Conservation (phyloP, 1,284 basidiomycete genomes). For the Cutaneotrichosporon spelunceum region DNA sequence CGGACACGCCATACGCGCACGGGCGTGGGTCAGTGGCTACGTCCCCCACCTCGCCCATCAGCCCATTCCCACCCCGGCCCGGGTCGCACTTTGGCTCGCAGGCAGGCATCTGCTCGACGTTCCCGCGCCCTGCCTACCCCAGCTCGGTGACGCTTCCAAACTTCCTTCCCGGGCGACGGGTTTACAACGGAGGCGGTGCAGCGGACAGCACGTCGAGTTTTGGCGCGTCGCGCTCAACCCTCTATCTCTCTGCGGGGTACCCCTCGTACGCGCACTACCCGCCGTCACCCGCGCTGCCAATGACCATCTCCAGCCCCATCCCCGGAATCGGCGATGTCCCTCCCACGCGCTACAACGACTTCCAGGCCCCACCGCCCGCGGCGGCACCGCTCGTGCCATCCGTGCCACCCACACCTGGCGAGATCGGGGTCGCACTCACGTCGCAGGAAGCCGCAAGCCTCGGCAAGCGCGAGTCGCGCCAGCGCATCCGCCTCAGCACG, state of each 20-base stretch:
- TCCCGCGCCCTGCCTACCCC: background rate
- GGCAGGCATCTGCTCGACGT: constrained; percentile 2
- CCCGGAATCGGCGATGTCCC: background rate
- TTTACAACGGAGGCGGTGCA: background rate
- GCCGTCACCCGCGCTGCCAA: background rate
- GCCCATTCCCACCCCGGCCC: background rate
- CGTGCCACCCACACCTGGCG: background rate
- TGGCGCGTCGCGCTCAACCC: background rate
- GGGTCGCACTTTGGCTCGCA: background rate
- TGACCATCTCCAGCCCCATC: background rate
- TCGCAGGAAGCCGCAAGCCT: background rate
- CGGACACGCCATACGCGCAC: background rate
- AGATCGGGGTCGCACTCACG: background rate
- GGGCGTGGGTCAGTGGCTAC: background rate
- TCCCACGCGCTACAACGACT: background rate
- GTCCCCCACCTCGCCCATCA: background rate
- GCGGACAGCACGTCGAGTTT: background rate
- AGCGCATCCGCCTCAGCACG: background rate
- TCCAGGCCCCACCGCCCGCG: background rate
- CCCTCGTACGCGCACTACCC: background rate
- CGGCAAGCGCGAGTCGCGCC: background rate
- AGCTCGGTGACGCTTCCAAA: constrained; percentile 1
- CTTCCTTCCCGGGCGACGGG: background rate
- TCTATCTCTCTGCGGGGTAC: background rate
- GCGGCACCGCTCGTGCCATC: too few relatives aligned